Conservation (phyloP, 495 filamentous ascomycete genomes). For the Ascodesmis nigricans region DNA sequence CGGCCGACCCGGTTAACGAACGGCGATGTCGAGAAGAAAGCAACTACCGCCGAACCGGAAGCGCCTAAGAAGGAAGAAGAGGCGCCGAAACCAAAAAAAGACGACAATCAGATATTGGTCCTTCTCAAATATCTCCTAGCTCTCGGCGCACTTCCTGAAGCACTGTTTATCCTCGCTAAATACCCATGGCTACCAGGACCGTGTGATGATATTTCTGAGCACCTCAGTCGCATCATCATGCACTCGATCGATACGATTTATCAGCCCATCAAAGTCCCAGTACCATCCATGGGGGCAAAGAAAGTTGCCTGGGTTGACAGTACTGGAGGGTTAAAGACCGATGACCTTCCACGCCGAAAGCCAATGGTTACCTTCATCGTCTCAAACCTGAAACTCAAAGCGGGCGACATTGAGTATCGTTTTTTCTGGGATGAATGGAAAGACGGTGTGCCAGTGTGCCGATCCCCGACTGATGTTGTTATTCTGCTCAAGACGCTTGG, state of each 20-base stretch:
- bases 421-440: slow-evolving; percentile 98
- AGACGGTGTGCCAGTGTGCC: slow-evolving; percentile 77
- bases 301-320: slow-evolving; percentile 11
- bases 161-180: slow-evolving; percentile 74
- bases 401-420: slow-evolving; percentile 33
- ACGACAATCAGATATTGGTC: slow-evolving; percentile 70
- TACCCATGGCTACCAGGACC: slow-evolving; percentile 78
- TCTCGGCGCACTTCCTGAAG: slow-evolving; percentile 81
- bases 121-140: slow-evolving; percentile 68
- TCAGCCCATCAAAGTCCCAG: slow-evolving; percentile 28
- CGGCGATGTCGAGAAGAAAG: slow-evolving; percentile 25
- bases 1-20: too few relatives aligned
- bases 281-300: slow-evolving; percentile 19
- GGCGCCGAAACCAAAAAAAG: slow-evolving; percentile 36
- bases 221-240: slow-evolving; percentile 65
- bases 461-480: slow-evolving; percentile 75
- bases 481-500: slow-evolving; percentile 65
- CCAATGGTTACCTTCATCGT: slow-evolving; percentile 22
- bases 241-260: slow-evolving; percentile 56
- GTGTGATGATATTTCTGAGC: slow-evolving; percentile 51
- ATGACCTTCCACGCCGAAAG: slow-evolving; percentile 16
- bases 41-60: slow-evolving; percentile 1
- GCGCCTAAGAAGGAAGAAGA: slow-evolving; percentile 14
- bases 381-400: slow-evolving; percentile 16
- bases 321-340: slow-evolving; percentile 13